phyloP scores from a whole-genome alignment of 345 rosid genomes.

The Clarkia xantiana region DNA sequence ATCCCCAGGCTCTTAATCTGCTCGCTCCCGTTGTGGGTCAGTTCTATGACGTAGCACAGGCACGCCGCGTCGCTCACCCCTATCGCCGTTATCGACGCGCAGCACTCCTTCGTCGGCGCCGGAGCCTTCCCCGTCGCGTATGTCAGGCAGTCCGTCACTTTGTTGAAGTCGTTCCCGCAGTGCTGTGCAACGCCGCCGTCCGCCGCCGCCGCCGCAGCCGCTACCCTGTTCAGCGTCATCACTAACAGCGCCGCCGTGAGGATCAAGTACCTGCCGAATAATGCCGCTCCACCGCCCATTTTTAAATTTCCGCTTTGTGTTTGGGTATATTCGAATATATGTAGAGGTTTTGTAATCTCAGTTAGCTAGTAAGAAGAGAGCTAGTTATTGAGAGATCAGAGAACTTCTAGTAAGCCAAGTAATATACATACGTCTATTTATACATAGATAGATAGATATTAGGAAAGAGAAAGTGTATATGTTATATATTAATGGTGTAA shows the following conservation, averaged over 20 bases:
- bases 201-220: not conserved
- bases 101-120: slow-evolving; percentile 49
- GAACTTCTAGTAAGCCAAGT: too few relatives aligned
- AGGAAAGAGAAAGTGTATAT: too few relatives aligned
- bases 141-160: slow-evolving; percentile 45
- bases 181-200: slow-evolving; percentile 5
- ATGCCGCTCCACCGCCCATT: too few relatives aligned
- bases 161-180: slow-evolving; percentile 34
- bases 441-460: too few relatives aligned
- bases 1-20: slow-evolving; percentile 49
- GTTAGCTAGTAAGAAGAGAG: too few relatives aligned
- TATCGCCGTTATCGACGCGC: slow-evolving; percentile 34
- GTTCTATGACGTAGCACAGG: slow-evolving; percentile 59
- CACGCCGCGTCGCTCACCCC: slow-evolving; percentile 59
- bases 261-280: too few relatives aligned
- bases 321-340: too few relatives aligned
- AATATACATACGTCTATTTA: too few relatives aligned
- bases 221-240: not conserved
- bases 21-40: slow-evolving; percentile 34
- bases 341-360: too few relatives aligned
- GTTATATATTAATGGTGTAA: too few relatives aligned
- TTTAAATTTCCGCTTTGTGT: too few relatives aligned
- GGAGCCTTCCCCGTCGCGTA: slow-evolving; percentile 50
- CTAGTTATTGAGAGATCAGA: too few relatives aligned
- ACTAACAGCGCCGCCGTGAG: not conserved